Evolutionary conservation across 345 rosid species (phyloP).

Genomic region (Microcos paniculata): DNA sequence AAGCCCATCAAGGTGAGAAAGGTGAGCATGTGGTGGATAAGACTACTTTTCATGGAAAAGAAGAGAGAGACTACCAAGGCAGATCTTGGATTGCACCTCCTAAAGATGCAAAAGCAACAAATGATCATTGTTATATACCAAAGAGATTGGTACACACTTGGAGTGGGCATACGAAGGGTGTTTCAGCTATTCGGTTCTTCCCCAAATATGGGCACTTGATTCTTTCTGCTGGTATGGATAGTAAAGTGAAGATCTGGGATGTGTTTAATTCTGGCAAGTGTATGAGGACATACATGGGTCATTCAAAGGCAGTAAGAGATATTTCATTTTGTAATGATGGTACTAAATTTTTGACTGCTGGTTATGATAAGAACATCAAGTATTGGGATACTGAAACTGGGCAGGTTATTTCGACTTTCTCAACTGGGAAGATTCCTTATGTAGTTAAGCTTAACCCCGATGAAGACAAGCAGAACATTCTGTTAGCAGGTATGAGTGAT

Average conservation of each 20-base stretch:
- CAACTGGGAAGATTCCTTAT: conserved; percentile 89
- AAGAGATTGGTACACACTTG: conserved; percentile 82
- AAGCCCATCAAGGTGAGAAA: conserved; percentile 56
- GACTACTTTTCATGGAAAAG: conserved; percentile 95
- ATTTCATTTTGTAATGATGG: conserved; percentile 96
- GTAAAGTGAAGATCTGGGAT: conserved; percentile 99
- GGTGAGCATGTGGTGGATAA: conserved; percentile 80
- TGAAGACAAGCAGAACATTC: conserved; percentile 90
- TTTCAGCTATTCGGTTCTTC: conserved; percentile 85
- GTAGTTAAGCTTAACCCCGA: conserved; percentile 93
- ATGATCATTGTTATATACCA: conserved; percentile 88
- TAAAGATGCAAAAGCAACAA: conserved; percentile 85
- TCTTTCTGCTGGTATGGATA: conserved; percentile 97
- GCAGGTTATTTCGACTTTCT: conserved; percentile 87
- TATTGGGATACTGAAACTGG: conserved; percentile 99
- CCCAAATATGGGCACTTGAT: conserved; percentile 96
- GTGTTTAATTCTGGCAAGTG: conserved; percentile 95
- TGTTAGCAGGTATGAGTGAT: conserved; percentile 99
- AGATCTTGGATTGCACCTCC: conserved; percentile 96
- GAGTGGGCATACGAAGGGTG: conserved; percentile 91
- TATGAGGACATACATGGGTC: conserved; percentile 99
- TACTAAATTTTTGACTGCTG: conserved; percentile 85
- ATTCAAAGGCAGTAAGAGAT: conserved; percentile 90
- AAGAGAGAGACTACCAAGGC: conserved; percentile 94
- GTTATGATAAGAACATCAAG: conserved; percentile 93